Evolutionary conservation across 139 green algal species (phyloP).

Genomic region (Chlamydomonas asymmetrica): DNA sequence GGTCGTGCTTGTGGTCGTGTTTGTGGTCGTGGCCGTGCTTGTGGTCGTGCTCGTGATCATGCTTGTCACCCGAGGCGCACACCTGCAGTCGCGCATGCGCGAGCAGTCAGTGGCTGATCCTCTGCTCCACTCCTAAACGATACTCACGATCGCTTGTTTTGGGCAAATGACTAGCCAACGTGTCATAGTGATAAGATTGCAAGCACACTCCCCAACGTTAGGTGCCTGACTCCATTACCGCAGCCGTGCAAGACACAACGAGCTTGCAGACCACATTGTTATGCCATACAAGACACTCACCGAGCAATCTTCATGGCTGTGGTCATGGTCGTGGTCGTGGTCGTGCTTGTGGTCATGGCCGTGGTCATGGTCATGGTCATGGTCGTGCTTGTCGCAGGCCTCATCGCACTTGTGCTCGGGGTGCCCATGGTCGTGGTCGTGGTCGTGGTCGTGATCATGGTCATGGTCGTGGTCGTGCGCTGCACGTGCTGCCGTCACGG

Average conservation of each 20-base stretch:
- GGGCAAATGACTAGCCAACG: too few species aligned
- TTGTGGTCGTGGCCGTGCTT: constrained; percentile 33
- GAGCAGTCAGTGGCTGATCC: too few species aligned
- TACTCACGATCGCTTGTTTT: too few species aligned
- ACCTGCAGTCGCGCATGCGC: too few species aligned
- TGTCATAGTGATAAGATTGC: too few species aligned
- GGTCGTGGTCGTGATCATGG: constrained; percentile 45
- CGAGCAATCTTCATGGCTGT: constrained; percentile 18
- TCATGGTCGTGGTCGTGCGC: constrained; percentile 35
- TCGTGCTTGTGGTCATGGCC: constrained; percentile 31
- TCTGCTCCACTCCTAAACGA: too few species aligned
- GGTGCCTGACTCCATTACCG: too few species aligned
- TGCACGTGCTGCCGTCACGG: constrained; percentile 62
- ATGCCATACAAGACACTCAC: too few species aligned
- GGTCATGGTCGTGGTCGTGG: constrained; percentile 34
- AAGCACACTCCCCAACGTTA: too few species aligned
- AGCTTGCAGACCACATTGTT: too few species aligned
- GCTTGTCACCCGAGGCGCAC: background rate
- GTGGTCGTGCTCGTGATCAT: constrained; percentile 18
- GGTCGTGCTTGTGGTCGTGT: constrained; percentile 37
- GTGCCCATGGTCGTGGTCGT: constrained; percentile 25
- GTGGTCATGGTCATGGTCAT: constrained; percentile 18
- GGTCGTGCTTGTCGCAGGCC: background rate
- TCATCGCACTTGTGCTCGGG: constrained; percentile 31
- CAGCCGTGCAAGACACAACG: too few species aligned